Percentiles rank a stretch among this genome's conserved stretches.
Conservation (phyloP, 345 rosid species). For the Luvunga scandens region DNA sequence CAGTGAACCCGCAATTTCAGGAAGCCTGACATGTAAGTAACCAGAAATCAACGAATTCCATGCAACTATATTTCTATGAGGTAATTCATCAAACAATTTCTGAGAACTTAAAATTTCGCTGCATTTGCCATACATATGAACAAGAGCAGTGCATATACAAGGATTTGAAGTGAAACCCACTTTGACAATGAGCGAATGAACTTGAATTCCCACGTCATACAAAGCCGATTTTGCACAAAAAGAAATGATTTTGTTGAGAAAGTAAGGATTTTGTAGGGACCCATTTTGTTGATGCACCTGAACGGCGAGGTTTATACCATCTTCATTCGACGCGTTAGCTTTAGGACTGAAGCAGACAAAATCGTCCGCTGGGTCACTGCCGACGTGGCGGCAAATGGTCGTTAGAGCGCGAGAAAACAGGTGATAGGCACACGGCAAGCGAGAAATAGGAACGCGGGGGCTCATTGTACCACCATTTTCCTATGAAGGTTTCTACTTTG, state of each 20-base stretch:
- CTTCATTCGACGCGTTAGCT: not conserved
- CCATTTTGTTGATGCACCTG: constrained; percentile 10
- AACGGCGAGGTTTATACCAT: not conserved
- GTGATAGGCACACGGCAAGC: not conserved
- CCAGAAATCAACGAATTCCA: constrained; percentile 39
- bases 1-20: constrained; percentile 15
- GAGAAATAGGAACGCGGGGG: not conserved
- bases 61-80: constrained; percentile 25
- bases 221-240: constrained; percentile 20
- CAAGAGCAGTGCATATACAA: constrained; percentile 25
- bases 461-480: constrained; percentile 2
- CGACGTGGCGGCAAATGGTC: not conserved
- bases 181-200: constrained; percentile 29
- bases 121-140: constrained; percentile 30
- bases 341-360: not conserved
- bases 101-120: constrained; percentile 19
- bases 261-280: constrained; percentile 13
- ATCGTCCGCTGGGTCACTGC: not conserved
- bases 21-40: constrained; percentile 20
- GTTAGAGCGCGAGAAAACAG: constrained; percentile 9
- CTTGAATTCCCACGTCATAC: constrained; percentile 24
- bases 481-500: not conserved
- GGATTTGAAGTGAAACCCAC: constrained; percentile 32
- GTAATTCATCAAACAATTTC: constrained; percentile 29
- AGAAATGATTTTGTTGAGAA: constrained; percentile 30